These are phyloP conservation scores for Lepidium africanum DNA, from an alignment of 345 rosid species.

Conservation along the genomic window DNA sequence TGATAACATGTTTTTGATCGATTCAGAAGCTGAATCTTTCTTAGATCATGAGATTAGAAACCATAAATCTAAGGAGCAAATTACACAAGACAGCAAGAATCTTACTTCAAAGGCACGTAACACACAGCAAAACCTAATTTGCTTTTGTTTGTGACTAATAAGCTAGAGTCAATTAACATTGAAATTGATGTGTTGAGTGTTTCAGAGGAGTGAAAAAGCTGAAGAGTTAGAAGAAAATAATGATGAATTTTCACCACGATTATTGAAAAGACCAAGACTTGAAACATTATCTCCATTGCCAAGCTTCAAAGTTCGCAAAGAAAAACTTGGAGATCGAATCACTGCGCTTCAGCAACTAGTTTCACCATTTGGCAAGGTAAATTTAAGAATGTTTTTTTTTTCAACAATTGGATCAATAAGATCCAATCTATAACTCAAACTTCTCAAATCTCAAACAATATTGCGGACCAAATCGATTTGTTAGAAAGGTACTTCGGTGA, in stretches of 20 bases:
- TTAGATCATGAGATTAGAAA: conserved; percentile 14
- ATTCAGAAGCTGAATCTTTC: conserved; percentile 24
- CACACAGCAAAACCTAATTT: not conserved
- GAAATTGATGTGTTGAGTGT: not conserved
- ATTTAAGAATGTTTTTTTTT: not conserved
- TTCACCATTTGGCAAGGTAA: conserved; percentile 96
- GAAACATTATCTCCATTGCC: conserved; percentile 77
- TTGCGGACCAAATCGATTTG: too few species aligned
- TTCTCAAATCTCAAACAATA: too few species aligned
- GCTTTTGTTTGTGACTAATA: not conserved
- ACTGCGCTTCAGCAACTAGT: conserved; percentile 98
- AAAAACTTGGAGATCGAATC: conserved; percentile 95
- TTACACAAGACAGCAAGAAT: conserved; percentile 3
- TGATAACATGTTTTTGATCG: conserved; percentile 21
- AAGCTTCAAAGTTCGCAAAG: conserved; percentile 91
- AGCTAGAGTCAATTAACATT: not conserved
- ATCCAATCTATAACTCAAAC: too few species aligned
- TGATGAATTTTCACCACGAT: conserved; percentile 26
- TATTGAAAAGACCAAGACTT: conserved; percentile 49
- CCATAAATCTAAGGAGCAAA: conserved; percentile 7
- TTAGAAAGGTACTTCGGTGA: too few species aligned
- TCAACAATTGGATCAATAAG: too few species aligned
- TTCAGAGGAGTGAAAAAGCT: conserved; percentile 36
- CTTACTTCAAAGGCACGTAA: conserved; percentile 26
- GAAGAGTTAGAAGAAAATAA: conserved; percentile 31